Conservation (phyloP, 306 rosid genomes). For the Oemleria cerasiformis region DNA sequence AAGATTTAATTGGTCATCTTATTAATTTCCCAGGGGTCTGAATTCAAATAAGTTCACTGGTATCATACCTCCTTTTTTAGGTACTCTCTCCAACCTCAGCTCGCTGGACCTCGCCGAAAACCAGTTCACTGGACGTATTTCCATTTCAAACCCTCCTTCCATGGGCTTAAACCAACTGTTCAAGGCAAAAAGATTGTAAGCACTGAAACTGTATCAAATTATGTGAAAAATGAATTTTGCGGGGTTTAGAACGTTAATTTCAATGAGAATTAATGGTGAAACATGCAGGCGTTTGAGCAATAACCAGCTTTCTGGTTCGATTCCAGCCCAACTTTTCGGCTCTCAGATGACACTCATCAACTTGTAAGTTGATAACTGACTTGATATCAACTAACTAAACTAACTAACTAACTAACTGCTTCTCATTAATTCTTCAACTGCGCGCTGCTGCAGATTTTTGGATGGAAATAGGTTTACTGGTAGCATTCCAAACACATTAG, state of each 20-base stretch:
- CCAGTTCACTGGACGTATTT: slow-evolving; percentile 56
- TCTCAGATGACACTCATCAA: slow-evolving; percentile 74
- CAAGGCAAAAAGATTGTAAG: slow-evolving; percentile 87
- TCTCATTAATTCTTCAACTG: slow-evolving; percentile 6
- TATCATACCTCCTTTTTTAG: slow-evolving; percentile 70
- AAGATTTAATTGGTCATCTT: no score
- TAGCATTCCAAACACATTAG: slow-evolving; percentile 58
- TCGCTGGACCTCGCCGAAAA: slow-evolving; percentile 85
- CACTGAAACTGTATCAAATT: no score
- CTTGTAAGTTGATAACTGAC: slow-evolving; percentile 55
- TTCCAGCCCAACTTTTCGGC: slow-evolving; percentile 61
- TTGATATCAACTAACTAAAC: no score
- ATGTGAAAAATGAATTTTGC: no score
- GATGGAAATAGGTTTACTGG: slow-evolving; percentile 62
- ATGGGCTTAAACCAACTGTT: slow-evolving; percentile 80
- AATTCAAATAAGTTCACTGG: slow-evolving; percentile 80
- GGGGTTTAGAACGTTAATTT: no score
- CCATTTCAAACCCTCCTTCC: slow-evolving; percentile 53
- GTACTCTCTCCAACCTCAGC: slow-evolving; percentile 77
- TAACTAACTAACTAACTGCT: no score
- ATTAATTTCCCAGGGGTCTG: slow-evolving; percentile 76
- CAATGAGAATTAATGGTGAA: no score
- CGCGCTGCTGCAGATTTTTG: slow-evolving; percentile 75
- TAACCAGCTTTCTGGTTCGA: slow-evolving; percentile 79
- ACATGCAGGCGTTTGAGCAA: slow-evolving; percentile 84